A percentile compares a stretch with the other conserved stretches of the same genome.
Evolutionary conservation across 208 protist species (phyloP).

Genomic region (Novymonas esmeraldas): DNA sequence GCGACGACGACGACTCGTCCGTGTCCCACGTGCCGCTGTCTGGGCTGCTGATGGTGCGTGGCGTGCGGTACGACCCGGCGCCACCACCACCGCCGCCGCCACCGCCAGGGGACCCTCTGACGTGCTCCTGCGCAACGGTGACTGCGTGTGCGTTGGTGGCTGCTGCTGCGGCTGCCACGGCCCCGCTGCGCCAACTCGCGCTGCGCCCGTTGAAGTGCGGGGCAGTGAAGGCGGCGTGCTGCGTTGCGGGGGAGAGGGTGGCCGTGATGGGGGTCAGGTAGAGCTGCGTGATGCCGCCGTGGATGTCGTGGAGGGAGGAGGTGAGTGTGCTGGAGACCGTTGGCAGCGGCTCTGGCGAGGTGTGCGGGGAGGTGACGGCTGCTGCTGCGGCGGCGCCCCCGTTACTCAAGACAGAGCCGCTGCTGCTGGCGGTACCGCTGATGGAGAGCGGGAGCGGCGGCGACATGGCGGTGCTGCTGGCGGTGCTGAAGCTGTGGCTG

Average conservation of each 20-base stretch:
- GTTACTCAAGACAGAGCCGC: background rate
- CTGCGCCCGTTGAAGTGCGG: constrained; percentile 24
- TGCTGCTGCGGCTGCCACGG: constrained; percentile 1
- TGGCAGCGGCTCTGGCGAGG: background rate
- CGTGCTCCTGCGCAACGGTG: background rate
- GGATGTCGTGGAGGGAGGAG: constrained; percentile 10
- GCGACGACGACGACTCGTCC: background rate
- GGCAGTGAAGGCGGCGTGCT: constrained; percentile 11
- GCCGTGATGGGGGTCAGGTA: constrained; percentile 29
- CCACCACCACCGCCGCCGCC: background rate
- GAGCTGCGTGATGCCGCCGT: constrained; percentile 19
- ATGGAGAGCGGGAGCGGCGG: background rate
- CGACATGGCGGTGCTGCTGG: background rate
- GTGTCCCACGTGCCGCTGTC: background rate
- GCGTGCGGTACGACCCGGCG: background rate
- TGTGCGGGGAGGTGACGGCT: background rate
- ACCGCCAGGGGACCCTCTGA: background rate
- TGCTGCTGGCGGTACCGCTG: background rate
- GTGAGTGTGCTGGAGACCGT: background rate
- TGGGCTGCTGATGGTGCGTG: background rate
- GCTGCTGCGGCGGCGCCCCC: background rate
- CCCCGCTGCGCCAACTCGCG: constrained; percentile 17
- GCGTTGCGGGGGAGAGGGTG: constrained; percentile 11
- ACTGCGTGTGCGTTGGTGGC: background rate
- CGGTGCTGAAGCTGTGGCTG: background rate